These are phyloP conservation scores for Aethionema arabicum DNA, from an alignment of 345 rosid genomes.

Conservation along the genomic window DNA sequence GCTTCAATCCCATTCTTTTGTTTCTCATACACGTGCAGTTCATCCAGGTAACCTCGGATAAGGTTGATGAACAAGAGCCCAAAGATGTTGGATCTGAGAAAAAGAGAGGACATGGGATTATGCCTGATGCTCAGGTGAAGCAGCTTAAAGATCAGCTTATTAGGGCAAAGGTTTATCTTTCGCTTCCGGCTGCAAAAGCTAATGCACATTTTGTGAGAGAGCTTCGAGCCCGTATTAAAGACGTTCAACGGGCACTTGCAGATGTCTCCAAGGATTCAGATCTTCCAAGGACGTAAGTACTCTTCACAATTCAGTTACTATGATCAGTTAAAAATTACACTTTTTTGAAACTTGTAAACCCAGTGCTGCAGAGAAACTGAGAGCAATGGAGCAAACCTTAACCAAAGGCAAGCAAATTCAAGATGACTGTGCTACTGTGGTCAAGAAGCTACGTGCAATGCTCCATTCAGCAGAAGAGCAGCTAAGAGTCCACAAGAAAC, in stretches of 20 bases:
- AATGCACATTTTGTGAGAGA: slow-evolving; percentile 73
- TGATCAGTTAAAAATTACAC: not conserved
- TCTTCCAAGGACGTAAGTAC: slow-evolving; percentile 68
- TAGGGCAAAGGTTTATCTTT: slow-evolving; percentile 81
- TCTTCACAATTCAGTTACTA: slow-evolving; percentile 8
- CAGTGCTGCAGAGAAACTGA: slow-evolving; percentile 74
- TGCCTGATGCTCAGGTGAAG: slow-evolving; percentile 63
- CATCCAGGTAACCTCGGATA: slow-evolving; percentile 37
- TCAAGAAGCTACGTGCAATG: slow-evolving; percentile 95
- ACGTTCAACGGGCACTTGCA: slow-evolving; percentile 68
- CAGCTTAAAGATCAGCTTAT: slow-evolving; percentile 92
- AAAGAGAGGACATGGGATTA: slow-evolving; percentile 37
- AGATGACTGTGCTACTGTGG: slow-evolving; percentile 82
- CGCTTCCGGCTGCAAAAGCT: slow-evolving; percentile 72
- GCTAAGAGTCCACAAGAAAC: slow-evolving; percentile 90
- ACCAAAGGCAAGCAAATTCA: slow-evolving; percentile 82
- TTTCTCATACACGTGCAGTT: slow-evolving; percentile 33
- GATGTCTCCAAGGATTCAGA: slow-evolving; percentile 81
- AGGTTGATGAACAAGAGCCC: slow-evolving; percentile 38
- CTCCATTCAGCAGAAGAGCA: slow-evolving; percentile 97
- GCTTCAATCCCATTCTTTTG: slow-evolving; percentile 6
- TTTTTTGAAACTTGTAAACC: slow-evolving; percentile 10
- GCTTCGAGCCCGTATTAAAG: slow-evolving; percentile 80
- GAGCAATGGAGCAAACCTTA: slow-evolving; percentile 84
- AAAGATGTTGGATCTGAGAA: slow-evolving; percentile 37